Evolutionary conservation across 2,329 filamentous ascomycete species (phyloP).

Genomic region (Thermothelomyces thermophilus): DNA sequence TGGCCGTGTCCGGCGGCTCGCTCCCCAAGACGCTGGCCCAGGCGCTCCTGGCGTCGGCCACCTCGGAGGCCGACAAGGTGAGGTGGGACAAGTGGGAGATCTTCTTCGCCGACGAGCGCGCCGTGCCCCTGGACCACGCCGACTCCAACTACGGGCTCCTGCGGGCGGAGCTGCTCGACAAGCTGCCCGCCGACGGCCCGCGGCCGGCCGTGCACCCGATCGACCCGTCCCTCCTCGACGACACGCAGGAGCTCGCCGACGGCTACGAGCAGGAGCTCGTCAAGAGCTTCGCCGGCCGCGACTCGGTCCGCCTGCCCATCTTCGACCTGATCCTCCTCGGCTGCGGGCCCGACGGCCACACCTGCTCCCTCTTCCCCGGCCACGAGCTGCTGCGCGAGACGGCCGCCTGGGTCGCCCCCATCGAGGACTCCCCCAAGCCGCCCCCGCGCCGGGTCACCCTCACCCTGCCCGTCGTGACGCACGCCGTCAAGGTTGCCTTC

Average conservation of each 20-base stretch:
- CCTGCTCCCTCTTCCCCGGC: conserved; percentile 90
- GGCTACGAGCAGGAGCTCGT: conserved; percentile 88
- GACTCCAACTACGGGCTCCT: conserved; percentile 93
- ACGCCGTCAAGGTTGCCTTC: conserved; percentile 81
- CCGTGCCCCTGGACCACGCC: conserved; percentile 81
- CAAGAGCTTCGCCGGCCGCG: conserved; percentile 77
- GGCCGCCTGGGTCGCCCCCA: conserved; percentile 85
- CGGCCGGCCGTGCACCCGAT: conserved; percentile 73
- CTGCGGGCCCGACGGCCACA: conserved; percentile 93
- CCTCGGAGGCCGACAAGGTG: conserved; percentile 52
- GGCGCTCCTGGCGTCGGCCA: conserved; percentile 62
- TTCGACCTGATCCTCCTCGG: conserved; percentile 93
- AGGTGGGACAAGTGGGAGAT: conserved; percentile 90
- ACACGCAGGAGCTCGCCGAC: conserved; percentile 88
- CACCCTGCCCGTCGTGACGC: conserved; percentile 82
- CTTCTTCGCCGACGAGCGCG: conserved; percentile 97
- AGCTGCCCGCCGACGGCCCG: conserved; percentile 64
- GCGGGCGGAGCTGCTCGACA: conserved; percentile 80
- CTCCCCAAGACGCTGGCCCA: conserved; percentile 82
- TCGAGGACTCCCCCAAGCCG: conserved; percentile 91
- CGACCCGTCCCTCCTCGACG: conserved; percentile 56
- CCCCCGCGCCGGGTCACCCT: conserved; percentile 86
- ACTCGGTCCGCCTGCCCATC: conserved; percentile 88
- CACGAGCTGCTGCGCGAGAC: conserved; percentile 81
- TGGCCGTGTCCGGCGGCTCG: conserved; percentile 90